These are phyloP conservation scores for Colletotrichum sp. DNA, from an alignment of 2,329 filamentous ascomycete species.

Conservation along the genomic window DNA sequence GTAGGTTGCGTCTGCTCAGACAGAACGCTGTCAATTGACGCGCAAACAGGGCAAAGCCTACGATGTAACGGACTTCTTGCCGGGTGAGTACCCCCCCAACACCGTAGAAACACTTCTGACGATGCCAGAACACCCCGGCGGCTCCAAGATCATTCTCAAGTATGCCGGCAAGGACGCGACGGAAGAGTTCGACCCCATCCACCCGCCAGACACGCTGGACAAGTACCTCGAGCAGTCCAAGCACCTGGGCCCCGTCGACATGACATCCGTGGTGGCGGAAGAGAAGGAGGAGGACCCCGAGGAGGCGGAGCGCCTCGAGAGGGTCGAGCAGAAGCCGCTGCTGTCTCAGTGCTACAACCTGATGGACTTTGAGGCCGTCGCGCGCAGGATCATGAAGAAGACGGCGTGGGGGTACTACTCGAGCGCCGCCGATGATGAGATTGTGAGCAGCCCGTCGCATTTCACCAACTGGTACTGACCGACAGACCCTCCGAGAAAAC, in stretches of 20 bases:
- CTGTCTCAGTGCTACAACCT: conserved; percentile 92
- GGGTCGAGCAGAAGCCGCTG: conserved; percentile 76
- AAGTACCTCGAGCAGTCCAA: conserved; percentile 85
- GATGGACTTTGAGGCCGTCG: conserved; percentile 95
- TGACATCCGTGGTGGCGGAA: conserved; percentile 75
- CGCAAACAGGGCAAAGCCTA: conserved; percentile 75
- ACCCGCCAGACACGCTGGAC: conserved; percentile 85
- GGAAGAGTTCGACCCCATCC: conserved; percentile 88
- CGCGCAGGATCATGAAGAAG: conserved; percentile 91
- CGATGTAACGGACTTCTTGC: conserved; percentile 89
- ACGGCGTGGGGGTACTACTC: conserved; percentile 98
- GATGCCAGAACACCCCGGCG: conserved; percentile 79
- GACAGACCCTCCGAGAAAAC: conserved; percentile 90
- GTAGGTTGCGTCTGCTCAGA: conserved; percentile 42
- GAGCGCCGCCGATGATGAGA: conserved; percentile 88
- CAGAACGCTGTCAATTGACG: conserved; percentile 10
- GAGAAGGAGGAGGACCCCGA: conserved; percentile 71
- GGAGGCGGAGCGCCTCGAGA: conserved; percentile 71
- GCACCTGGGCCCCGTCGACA: conserved; percentile 89
- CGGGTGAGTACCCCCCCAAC: conserved; percentile 53
- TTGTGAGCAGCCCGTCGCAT: conserved; percentile 57
- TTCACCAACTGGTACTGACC: conserved; percentile 21
- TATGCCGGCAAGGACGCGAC: conserved; percentile 95
- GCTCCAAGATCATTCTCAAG: conserved; percentile 92
- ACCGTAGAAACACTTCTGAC: background rate